Base-by-base conservation (phyloP, 352 stramenopile genomes). In the Globisporangium spinosum region DNA sequence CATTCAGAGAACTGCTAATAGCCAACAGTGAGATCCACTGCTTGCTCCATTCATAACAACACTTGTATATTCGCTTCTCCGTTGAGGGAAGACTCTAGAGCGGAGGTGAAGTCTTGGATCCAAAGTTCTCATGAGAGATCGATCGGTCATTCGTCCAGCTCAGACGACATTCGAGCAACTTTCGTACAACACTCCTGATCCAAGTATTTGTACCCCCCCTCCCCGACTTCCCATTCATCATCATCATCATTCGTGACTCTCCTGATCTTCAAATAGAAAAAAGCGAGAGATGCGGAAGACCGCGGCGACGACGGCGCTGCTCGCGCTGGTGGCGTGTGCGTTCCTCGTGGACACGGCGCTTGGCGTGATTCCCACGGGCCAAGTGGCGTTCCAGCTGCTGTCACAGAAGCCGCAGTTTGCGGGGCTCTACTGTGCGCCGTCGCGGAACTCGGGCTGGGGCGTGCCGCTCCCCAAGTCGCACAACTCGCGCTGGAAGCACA, bases 401-500 rank as follows among this genome's bases (percentile, higher is more conserved):
- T 64, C 69, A 25, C 65, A 74, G 63, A 58, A 68, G 47, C 64
- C 79, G 45, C 72, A 72, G 49, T 85, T 90, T 49, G 70, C 68
- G 0, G 68, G 81, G n/a, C 76, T 89, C 47, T 70, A 90, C 17
- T 87, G 82, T 20, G 67, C 81, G 58, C 82, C 85, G 34, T 91
- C 82, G 57, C 57, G 62, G 58, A 62, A 69, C 43, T 75, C 82
- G 3, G 85, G 81, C 15, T 93, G 85, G 85, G 85, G 85, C 47
- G 74, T 85, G 1, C 25, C 71, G 15, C 71, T 93, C 2, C 80
- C 79, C 0, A 62, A 81, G 17, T 70, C 76, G 49, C 71, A 77
- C 58, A 82, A 86, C 55, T 82, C 78, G 20, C 80, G 74, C 17
- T 87, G 80, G 76, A 87, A 88, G 69, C 73, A 77, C 32, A 58